phyloP scores from a whole-genome alignment of 495 filamentous ascomycete genomes.

The Lichina pygmaea region DNA sequence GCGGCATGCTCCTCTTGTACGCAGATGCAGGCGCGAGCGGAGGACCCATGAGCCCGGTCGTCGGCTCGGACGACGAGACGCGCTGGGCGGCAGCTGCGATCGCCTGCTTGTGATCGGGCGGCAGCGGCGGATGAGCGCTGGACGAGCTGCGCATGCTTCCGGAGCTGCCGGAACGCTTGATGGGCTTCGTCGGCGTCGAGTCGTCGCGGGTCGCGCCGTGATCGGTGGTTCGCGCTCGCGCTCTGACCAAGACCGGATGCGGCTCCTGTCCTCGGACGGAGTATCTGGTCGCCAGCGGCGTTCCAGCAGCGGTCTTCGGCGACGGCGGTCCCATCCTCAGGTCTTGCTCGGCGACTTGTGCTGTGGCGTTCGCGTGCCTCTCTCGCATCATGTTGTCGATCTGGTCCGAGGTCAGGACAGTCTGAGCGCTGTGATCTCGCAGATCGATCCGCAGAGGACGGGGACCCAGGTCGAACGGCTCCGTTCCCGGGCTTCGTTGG shows the following conservation, averaged over 20 bases:
- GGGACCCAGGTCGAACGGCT: too few species aligned
- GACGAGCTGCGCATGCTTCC: constrained; percentile 28
- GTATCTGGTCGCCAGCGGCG: not conserved
- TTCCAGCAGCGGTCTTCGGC: not conserved
- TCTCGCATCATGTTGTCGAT: constrained; percentile 35
- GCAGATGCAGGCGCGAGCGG: constrained; percentile 63
- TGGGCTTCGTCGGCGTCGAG: constrained; percentile 4
- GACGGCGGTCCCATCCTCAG: not conserved
- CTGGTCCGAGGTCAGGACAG: constrained; percentile 40
- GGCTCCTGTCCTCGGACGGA: not conserved
- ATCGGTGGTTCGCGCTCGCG: not conserved
- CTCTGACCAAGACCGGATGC: not conserved
- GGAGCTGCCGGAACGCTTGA: constrained; percentile 39
- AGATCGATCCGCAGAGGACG: too few species aligned
- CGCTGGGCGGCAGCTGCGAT: constrained; percentile 50
- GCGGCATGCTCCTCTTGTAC: constrained; percentile 19
- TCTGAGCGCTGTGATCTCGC: constrained; percentile 44
- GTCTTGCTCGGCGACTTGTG: constrained; percentile 1
- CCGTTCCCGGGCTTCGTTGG: too few species aligned
- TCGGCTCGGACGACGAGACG: constrained; percentile 9
- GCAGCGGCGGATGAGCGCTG: constrained; percentile 41
- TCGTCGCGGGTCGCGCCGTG: constrained; percentile 5
- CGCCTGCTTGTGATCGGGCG: constrained; percentile 52
- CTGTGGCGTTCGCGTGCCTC: constrained; percentile 4
- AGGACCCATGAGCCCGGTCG: constrained; percentile 48